Evolutionary conservation across 1,284 basidiomycete species (phyloP).

Genomic region (Tilletia setariae): DNA sequence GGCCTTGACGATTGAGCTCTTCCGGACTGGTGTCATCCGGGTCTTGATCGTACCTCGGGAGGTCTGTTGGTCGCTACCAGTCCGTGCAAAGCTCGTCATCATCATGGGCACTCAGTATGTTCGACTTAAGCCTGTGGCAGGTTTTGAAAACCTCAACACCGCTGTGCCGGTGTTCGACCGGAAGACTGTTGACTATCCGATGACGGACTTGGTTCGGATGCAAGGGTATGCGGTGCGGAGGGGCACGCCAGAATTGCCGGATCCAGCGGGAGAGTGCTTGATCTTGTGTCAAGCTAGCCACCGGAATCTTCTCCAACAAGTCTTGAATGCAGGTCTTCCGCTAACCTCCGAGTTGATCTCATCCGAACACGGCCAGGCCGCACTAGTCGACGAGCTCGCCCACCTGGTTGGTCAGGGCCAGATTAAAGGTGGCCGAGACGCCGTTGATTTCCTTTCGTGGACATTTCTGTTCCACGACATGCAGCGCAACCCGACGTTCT

Average conservation of each 20-base stretch:
- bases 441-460: constrained; percentile 73
- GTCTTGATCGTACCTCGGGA: constrained; percentile 80
- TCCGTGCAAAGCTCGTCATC: constrained; percentile 74
- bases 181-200: constrained; percentile 72
- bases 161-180: constrained; percentile 58
- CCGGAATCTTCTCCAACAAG: constrained; percentile 72
- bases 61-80: constrained; percentile 78
- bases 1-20: constrained; percentile 76
- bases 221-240: constrained; percentile 77
- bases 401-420: constrained; percentile 26
- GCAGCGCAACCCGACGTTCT: constrained; percentile 79
- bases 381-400: constrained; percentile 55
- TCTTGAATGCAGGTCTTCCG: constrained; percentile 80
- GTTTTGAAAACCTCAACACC: constrained; percentile 19
- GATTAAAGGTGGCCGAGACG: constrained; percentile 44
- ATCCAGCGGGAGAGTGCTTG: constrained; percentile 59
- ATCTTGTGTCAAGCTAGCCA: constrained; percentile 81
- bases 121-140: constrained; percentile 54
- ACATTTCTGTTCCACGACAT: constrained; percentile 75
- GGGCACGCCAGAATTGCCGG: constrained; percentile 47
- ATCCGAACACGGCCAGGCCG: not conserved
- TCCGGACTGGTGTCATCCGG: constrained; percentile 73
- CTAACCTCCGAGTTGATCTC: constrained; percentile 73
- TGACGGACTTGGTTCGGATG: constrained; percentile 83
- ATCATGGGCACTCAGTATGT: constrained; percentile 90